Conservation (phyloP, 345 rosid species). For the Abelmoschus esculentus region DNA sequence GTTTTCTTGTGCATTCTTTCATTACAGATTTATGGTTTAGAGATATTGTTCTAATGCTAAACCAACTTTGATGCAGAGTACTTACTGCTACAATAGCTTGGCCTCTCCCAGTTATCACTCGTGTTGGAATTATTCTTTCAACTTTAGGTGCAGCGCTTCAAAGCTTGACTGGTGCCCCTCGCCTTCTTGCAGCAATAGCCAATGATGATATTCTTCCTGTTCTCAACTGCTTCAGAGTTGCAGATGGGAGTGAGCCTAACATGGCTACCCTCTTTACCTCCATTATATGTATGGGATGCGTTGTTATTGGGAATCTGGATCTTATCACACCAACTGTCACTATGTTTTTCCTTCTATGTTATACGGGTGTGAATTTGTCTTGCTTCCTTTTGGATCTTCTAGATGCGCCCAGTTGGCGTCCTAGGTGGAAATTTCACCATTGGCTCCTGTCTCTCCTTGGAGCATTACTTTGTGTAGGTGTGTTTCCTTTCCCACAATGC, state of each 20-base stretch:
- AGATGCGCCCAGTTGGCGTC: slow-evolving; percentile 99
- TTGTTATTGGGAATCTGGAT: slow-evolving; percentile 92
- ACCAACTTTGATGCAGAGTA: slow-evolving; percentile 84
- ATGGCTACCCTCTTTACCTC: slow-evolving; percentile 92
- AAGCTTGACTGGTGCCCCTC: slow-evolving; percentile 95
- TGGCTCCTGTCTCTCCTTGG: slow-evolving; percentile 97
- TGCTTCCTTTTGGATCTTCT: slow-evolving; percentile 99
- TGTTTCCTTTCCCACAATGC: neutral
- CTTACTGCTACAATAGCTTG: slow-evolving; percentile 96
- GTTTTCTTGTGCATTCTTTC: neutral
- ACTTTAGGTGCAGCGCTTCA: slow-evolving; percentile 99
- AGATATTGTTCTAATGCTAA: neutral
- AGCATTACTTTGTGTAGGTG: slow-evolving; percentile 32
- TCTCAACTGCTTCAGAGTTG: slow-evolving; percentile 87
- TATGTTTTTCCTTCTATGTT: slow-evolving; percentile 91
- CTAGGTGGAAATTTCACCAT: slow-evolving; percentile 98
- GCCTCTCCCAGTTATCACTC: slow-evolving; percentile 81
- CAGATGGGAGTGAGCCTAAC: slow-evolving; percentile 81
- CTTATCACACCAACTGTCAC: slow-evolving; percentile 94
- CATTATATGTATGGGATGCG: slow-evolving; percentile 77
- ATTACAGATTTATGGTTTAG: neutral
- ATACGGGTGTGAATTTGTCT: slow-evolving; percentile 93
- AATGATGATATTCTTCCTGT: slow-evolving; percentile 97
- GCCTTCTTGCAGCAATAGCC: slow-evolving; percentile 96
- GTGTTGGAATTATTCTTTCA: slow-evolving; percentile 89